Evolutionary conservation across 768 basidiomycete genomes (phyloP), one percentile per base, ranked within the genome.

Genomic region (Mycena epipterygia): DNA sequence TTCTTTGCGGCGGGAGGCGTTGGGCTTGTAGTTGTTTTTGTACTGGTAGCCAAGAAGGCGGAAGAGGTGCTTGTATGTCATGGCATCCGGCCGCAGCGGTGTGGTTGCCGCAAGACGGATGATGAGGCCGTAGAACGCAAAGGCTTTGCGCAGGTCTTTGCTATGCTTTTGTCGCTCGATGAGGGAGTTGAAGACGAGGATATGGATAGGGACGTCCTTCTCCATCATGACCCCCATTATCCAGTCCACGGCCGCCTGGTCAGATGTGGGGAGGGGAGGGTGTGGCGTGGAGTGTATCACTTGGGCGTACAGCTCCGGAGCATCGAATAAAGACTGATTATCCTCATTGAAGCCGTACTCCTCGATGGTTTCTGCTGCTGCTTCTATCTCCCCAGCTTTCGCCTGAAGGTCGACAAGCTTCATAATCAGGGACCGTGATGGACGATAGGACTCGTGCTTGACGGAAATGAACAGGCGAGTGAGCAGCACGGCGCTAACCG

Each of bases 111-210:
- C 78, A 35, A 83, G 76, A 30, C 52, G 64, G 71, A 83, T 77
- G 53, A 90, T 74, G 25, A 82, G 61, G 11, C 73, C 74, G 71
- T 89, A 90, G 5, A 89, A 76, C 3, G 79, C 73, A 68, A 89
- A 86, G 8, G 84, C 85, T 21, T 80, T 78, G 6, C 71, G 73
- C 55, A 81, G 77, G 7, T 80, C 79, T 16, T 76, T 64, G 1
- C 75, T 76, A 16, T 81, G 74, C 41, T 82, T 73, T 63, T 87
- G 83, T 19, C 79, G 77, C 8, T 82, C 78, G 17, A 90, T 83
- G 69, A 90, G 82, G 11, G 83, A 68, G 64, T 90, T 89, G 78
- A 89, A 84, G n/a, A 89, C 71, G 42, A 74, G 73, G 12, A 82
- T 78, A 60, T 86, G 80, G 0, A 84, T 83, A 2, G 75, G 46